Base-by-base conservation (phyloP, 495 filamentous ascomycete genomes). In the Hypoxylon fragiforme region DNA sequence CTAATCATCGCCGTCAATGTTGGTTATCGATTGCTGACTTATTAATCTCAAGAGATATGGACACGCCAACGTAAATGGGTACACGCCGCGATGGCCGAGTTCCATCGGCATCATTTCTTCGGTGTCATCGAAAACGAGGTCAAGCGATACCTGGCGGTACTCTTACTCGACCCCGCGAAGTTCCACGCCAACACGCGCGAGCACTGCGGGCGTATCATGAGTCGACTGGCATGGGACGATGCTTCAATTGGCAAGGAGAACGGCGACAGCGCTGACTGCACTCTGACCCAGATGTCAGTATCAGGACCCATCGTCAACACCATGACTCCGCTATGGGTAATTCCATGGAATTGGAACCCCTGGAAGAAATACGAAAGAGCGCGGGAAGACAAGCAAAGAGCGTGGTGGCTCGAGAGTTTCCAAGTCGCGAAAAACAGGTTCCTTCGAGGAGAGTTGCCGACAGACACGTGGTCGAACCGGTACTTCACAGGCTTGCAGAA, bases 271-370 rank as follows among this genome's bases (percentile, higher is more conserved):
- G 75, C 75, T 24, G 73, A 75, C 64, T 49, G 52, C 36, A 77
- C 75, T 16, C 61, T 77, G 36, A 72, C 73, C 44, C 74, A 71
- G 52, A 77, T 77, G 75, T 74, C 71, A 14, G 71, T 77, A 11
- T 75, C 73, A 1, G 75, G 75, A 5, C 75, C 75, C 14, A 67
- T 77, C 34, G 70, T 73, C 50, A 77, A 77, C 60, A 76, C 73
- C 21, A 54, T 77, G 40, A 72, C 75, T 12, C 75, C 75, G 1
- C 60, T 77, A 6, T 77, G 75, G 75, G 40, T 65, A 7, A 59
- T 76, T 16, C 73, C 74, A 6, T 48, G 56, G 38, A 58, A 60
- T 2, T 43, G 70, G 3, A 77, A 77, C 47, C 75, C 75, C 1
- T 77, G 75, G 75, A 73, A 73, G 42, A 67, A 69, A 16, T 76